Conservation (phyloP, 768 basidiomycete genomes). For the Obba rivulosa region DNA sequence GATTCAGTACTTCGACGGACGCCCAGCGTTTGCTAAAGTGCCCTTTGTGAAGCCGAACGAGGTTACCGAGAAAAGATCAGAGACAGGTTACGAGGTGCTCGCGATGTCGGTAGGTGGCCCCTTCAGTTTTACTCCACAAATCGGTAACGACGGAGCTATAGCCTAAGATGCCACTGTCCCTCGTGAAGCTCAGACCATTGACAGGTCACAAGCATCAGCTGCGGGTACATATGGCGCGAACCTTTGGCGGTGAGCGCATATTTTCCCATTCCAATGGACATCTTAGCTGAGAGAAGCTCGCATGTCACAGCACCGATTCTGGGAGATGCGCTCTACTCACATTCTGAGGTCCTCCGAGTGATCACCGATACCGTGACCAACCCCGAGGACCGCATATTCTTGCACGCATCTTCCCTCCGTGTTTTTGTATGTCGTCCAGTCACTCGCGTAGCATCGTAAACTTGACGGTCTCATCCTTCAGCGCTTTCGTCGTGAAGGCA, state of each 20-base stretch:
- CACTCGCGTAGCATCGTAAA: not conserved
- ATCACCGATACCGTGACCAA: constrained; percentile 5
- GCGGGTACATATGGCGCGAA: constrained; percentile 55
- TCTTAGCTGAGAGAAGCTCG: not conserved
- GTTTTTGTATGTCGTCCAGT: constrained; percentile 39
- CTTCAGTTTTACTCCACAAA: not conserved
- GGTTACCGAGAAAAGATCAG: constrained; percentile 27
- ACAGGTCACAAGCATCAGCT: constrained; percentile 69
- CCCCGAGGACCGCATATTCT: constrained; percentile 42
- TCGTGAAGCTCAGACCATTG: constrained; percentile 49
- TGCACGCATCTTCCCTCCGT: constrained; percentile 56
- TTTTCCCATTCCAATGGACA: too few relatives aligned
- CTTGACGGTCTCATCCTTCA: constrained; percentile 18
- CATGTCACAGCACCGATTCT: constrained; percentile 52
- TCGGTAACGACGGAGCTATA: constrained; percentile 5
- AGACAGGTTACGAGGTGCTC: constrained; percentile 55
- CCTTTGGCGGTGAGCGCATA: constrained; percentile 39
- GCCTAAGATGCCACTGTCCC: constrained; percentile 44
- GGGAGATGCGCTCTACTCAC: constrained; percentile 51
- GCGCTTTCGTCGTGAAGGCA: constrained; percentile 43
- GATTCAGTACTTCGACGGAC: constrained; percentile 42
- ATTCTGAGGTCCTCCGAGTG: constrained; percentile 17
- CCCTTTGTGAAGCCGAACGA: constrained; percentile 9
- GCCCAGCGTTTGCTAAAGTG: constrained; percentile 25
- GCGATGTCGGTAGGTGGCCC: constrained; percentile 47